Evolutionary conservation across 345 rosid species (phyloP).

Genomic region (Syzygium grande): DNA sequence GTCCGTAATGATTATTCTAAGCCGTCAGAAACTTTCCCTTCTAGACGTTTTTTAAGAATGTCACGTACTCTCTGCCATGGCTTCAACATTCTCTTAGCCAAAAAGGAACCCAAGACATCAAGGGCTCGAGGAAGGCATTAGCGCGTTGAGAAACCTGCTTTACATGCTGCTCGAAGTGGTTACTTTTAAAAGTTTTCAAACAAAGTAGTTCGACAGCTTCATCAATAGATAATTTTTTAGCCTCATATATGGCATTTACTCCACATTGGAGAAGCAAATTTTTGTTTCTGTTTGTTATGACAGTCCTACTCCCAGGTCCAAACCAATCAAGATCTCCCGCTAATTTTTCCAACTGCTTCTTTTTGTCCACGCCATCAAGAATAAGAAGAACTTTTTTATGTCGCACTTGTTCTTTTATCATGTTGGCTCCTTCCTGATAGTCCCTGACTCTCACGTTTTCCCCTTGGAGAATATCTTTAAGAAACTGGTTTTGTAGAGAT

Average conservation of each 20-base stretch:
- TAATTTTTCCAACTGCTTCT: background rate
- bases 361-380: constrained; percentile 6
- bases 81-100: background rate
- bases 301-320: constrained; percentile 3
- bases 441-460: background rate
- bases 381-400: background rate
- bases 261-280: background rate
- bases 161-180: background rate
- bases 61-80: background rate
- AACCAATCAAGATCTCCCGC: background rate
- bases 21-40: background rate
- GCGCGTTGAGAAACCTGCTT: background rate
- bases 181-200: background rate
- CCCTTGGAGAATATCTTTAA: background rate
- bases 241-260: background rate
- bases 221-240: background rate
- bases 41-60: background rate
- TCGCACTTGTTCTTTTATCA: background rate
- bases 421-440: background rate
- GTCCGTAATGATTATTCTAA: background rate
- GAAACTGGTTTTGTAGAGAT: background rate
- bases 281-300: constrained; percentile 4
- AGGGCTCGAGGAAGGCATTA: background rate
- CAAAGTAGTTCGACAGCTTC: background rate
- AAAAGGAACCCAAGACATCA: background rate